phyloP scores from a whole-genome alignment of 495 filamentous ascomycete species.

The Thermothielavioides terrestris region DNA sequence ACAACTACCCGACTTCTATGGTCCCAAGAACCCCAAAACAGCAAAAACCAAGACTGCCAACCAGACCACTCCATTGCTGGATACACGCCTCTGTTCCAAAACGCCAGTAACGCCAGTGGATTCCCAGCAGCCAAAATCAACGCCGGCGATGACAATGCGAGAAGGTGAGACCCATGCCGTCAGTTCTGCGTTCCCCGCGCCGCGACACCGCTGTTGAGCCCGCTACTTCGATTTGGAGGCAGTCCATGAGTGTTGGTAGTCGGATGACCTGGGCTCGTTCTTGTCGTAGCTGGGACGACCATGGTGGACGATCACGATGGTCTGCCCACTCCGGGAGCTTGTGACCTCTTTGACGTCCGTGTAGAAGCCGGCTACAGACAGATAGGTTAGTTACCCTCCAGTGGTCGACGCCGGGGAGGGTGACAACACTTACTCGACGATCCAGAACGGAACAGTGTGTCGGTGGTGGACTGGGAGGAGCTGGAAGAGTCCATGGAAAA shows the following conservation, averaged over 20 bases:
- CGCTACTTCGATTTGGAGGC: neutral
- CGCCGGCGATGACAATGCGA: neutral
- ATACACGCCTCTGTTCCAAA: neutral
- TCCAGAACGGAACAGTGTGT: constrained; percentile 7
- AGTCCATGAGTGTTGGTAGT: neutral
- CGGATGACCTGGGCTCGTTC: constrained; percentile 15
- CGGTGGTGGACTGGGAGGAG: neutral
- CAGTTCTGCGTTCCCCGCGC: neutral
- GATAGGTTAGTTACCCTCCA: neutral
- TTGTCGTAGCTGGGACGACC: constrained; percentile 6
- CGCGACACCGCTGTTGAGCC: neutral
- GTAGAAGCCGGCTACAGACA: neutral
- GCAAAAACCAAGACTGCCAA: neutral
- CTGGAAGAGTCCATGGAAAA: constrained; percentile 10
- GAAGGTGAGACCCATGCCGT: neutral
- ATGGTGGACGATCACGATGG: constrained; percentile 14
- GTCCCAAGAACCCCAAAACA: neutral
- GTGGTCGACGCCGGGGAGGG: too few species aligned
- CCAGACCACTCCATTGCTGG: neutral
- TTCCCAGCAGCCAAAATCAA: neutral
- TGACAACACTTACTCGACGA: constrained; percentile 1
- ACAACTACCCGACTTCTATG: too few species aligned
- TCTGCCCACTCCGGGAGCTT: neutral
- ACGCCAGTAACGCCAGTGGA: neutral
- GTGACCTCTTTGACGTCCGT: neutral